Evolutionary conservation across 2,329 filamentous ascomycete genomes (phyloP).

Genomic region (Scolecobasidium constrictum): DNA sequence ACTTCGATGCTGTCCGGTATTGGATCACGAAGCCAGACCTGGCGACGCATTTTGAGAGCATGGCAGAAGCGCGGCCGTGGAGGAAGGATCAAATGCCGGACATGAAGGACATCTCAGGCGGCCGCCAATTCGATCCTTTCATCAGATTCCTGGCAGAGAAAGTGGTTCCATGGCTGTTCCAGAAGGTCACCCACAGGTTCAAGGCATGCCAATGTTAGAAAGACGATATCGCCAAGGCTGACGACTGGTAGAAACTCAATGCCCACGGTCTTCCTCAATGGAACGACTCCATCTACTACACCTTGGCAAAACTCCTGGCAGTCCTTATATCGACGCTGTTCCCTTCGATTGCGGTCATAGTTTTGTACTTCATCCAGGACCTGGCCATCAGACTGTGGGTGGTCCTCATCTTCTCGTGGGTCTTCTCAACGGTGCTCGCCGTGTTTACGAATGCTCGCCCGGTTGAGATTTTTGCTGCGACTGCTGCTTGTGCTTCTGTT

Average conservation of each 20-base stretch:
- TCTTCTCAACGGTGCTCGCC: conserved; percentile 14
- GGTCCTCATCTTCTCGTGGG: conserved; percentile 14
- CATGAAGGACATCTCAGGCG: neutral
- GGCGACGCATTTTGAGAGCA: neutral
- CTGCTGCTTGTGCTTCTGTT: conserved; percentile 15
- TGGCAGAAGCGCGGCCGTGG: neutral
- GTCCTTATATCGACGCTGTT: conserved; percentile 14
- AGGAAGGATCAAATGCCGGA: neutral
- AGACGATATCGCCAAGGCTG: too few relatives aligned
- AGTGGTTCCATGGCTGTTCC: neutral
- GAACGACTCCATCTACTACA: neutral
- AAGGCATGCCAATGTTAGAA: too few relatives aligned
- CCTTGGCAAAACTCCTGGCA: neutral
- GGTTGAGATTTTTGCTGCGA: conserved; percentile 17
- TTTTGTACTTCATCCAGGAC: conserved; percentile 15
- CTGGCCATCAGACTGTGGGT: conserved; percentile 13
- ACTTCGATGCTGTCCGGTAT: neutral
- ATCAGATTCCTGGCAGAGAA: neutral
- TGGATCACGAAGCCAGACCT: neutral
- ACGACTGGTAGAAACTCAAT: too few relatives aligned
- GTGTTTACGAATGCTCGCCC: conserved; percentile 16
- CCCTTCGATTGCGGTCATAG: conserved; percentile 16
- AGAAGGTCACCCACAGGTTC: neutral
- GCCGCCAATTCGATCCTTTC: neutral
- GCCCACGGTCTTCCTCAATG: too few relatives aligned